Percentiles rank a stretch among this genome's conserved stretches.
Conservation (phyloP, 2,329 filamentous ascomycete species). For the Alternaria sp. region DNA sequence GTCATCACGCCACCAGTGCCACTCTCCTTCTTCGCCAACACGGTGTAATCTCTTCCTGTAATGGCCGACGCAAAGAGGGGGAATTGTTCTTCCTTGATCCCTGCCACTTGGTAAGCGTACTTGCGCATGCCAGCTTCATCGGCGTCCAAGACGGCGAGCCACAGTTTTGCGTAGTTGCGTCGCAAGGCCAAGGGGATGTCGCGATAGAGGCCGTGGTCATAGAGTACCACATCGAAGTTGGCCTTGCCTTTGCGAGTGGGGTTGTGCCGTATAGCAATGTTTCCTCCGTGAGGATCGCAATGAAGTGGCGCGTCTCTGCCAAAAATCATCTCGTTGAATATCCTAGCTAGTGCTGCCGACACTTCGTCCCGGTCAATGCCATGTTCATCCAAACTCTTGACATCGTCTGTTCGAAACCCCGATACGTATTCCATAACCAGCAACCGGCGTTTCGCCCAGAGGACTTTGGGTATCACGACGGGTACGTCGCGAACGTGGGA, state of each 20-base stretch:
- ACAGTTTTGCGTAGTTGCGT: slow-evolving; percentile 92
- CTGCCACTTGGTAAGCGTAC: slow-evolving; percentile 88
- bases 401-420: slow-evolving; percentile 86
- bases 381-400: slow-evolving; percentile 83
- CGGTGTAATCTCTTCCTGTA: slow-evolving; percentile 87
- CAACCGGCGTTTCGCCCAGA: slow-evolving; percentile 89
- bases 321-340: slow-evolving; percentile 99
- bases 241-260: slow-evolving; percentile 62
- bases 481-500: slow-evolving; percentile 75
- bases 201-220: slow-evolving; percentile 96
- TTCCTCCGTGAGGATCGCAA: slow-evolving; percentile 96
- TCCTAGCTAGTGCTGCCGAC: slow-evolving; percentile 83
- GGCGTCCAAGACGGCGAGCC: slow-evolving; percentile 92
- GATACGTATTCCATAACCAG: slow-evolving; percentile 95
- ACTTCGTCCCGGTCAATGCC: slow-evolving; percentile 95
- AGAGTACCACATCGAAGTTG: slow-evolving; percentile 95
- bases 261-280: slow-evolving; percentile 89
- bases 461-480: slow-evolving; percentile 84
- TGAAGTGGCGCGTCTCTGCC: slow-evolving; percentile 86
- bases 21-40: slow-evolving; percentile 65
- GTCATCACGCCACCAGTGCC: slow-evolving; percentile 54
- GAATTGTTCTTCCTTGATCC: slow-evolving; percentile 88
- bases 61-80: slow-evolving; percentile 96
- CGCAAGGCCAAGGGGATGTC: slow-evolving; percentile 83
- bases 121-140: slow-evolving; percentile 86